phyloP scores from a whole-genome alignment of 495 filamentous ascomycete species.

The Xylaria palmicola region DNA sequence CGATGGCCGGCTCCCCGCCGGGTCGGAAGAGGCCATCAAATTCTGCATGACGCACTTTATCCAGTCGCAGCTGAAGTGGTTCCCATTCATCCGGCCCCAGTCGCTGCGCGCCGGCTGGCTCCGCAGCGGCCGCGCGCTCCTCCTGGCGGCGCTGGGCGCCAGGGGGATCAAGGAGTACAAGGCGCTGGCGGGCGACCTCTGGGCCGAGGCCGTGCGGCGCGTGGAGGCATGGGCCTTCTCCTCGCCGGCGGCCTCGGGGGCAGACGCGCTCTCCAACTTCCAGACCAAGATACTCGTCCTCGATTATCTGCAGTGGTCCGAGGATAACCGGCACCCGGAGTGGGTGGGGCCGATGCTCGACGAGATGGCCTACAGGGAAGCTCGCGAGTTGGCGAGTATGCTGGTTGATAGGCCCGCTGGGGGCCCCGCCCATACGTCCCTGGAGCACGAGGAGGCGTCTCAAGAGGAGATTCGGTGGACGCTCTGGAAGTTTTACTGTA shows the following conservation, averaged over 20 bases:
- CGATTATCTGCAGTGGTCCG: constrained; percentile 7
- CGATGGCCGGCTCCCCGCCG: background rate
- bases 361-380: background rate
- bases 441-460: constrained; percentile 3
- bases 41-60: constrained; percentile 7
- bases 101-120: constrained; percentile 2
- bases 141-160: constrained; percentile 1
- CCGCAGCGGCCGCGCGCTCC: constrained; percentile 2
- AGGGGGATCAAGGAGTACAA: constrained; percentile 9
- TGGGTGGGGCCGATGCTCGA: background rate
- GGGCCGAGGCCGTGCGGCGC: background rate
- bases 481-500: constrained; percentile 8
- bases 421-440: background rate
- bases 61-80: constrained; percentile 6
- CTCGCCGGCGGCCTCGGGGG: background rate
- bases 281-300: background rate
- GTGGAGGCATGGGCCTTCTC: background rate
- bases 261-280: background rate
- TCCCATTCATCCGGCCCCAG: background rate
- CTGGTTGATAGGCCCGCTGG: background rate
- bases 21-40: background rate
- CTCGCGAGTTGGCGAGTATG: background rate
- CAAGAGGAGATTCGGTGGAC: constrained; percentile 1
- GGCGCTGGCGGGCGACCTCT: background rate
- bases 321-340: background rate